Base-by-base conservation (phyloP, 441 rosid species). In the Omphalea diandra region DNA sequence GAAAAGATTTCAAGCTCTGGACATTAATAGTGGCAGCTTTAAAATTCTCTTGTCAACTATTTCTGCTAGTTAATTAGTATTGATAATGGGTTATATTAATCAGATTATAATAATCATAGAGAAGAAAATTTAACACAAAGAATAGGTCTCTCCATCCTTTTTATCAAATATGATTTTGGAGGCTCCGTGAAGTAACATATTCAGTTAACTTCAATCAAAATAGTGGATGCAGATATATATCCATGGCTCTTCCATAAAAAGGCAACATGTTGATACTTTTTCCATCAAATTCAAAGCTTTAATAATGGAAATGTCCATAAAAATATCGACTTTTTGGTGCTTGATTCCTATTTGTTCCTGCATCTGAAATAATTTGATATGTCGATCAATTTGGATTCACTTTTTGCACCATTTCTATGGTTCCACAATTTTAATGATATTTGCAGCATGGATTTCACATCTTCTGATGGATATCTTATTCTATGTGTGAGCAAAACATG, bases 381-480 rank as follows among this genome's bases (percentile, higher is more conserved):
- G n/a, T n/a, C n/a, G n/a, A n/a, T n/a, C n/a, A n/a, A n/a, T n/a
- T n/a, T n/a, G n/a, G n/a, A 33, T 43, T 44, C 12, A 22, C 63
- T 15, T 29, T n/a, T 40, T 26, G 7, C 6, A 17, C 60, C n/a
- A 27, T 68, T 41, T 27, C n/a, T 43, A 2, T 1, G 52, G 29
- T 43, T 68, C 18, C 8, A 3, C 22, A 7, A 26, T 3, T 26
- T 20, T 33, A 17, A 9, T 4, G 18, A 22, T 24, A 47, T 32
- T 18, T 24, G 27, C 36, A 24, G 52, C 31, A 70, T 70, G 67
- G 61, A 49, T 50, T 38, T 54, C 32, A n/a, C n/a, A n/a, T n/a
- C n/a, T n/a, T n/a, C n/a, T 47, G 36, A 26, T 59, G 58, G 35
- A 43, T 57, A 26, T n/a, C 20, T 12, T 9, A n/a, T 32, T 24